These are phyloP conservation scores for Populus pruinosa DNA, from an alignment of 345 rosid genomes.

Conservation along the genomic window DNA sequence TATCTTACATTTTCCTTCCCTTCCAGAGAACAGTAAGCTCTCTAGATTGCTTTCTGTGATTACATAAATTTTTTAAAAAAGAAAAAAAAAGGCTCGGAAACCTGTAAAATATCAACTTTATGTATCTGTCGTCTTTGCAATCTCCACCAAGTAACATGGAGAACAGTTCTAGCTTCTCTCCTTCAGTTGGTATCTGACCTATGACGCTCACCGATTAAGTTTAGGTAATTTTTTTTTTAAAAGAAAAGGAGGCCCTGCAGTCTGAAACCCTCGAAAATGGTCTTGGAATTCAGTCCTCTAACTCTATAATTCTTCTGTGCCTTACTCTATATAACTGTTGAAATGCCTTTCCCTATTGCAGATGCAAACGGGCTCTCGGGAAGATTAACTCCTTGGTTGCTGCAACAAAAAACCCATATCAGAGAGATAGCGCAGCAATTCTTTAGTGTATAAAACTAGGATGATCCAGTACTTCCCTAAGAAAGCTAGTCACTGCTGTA, in stretches of 20 bases:
- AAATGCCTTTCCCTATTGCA: conserved; percentile 52
- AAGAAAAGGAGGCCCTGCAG: conserved; percentile 12
- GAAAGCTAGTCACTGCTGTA: neutral
- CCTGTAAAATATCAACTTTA: conserved; percentile 35
- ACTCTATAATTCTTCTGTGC: conserved; percentile 32
- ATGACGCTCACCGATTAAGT: conserved; percentile 19
- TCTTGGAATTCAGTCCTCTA: conserved; percentile 23
- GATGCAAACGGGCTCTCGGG: conserved; percentile 93
- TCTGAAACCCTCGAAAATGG: conserved; percentile 10
- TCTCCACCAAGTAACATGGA: conserved; percentile 30
- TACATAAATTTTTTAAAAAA: conserved; percentile 16
- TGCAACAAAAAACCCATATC: neutral
- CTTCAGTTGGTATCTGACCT: conserved; percentile 25
- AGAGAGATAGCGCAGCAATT: neutral
- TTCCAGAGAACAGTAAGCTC: conserved; percentile 22
- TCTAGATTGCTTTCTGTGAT: conserved; percentile 25
- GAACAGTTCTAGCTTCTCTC: conserved; percentile 10
- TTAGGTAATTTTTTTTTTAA: neutral
- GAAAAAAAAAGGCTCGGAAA: conserved; percentile 9
- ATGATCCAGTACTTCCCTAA: neutral
- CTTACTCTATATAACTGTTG: conserved; percentile 58
- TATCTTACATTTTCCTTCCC: conserved; percentile 27
- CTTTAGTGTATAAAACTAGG: neutral
- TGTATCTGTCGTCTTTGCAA: conserved; percentile 31
- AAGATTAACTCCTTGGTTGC: conserved; percentile 62